phyloP scores from a whole-genome alignment of 345 rosid genomes.

The Eucalyptus viminalis region DNA sequence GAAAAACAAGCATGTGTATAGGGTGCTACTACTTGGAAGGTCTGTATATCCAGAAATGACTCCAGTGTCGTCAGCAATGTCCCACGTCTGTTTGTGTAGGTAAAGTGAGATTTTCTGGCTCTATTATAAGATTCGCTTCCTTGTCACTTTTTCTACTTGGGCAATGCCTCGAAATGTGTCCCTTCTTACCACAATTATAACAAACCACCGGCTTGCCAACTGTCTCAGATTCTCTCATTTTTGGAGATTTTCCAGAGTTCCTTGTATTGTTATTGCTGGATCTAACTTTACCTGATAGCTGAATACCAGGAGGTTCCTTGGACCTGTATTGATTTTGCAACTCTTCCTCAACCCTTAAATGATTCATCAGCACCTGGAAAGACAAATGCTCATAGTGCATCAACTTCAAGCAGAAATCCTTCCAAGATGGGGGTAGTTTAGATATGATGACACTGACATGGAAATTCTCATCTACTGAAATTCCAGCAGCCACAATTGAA shows the following conservation, averaged over 20 bases:
- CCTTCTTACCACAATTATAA: conserved; percentile 49
- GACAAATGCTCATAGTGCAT: conserved; percentile 45
- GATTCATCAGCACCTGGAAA: conserved; percentile 46
- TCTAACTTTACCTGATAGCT: conserved; percentile 9
- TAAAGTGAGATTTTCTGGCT: not conserved
- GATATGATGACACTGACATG: conserved; percentile 59
- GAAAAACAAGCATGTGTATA: not conserved
- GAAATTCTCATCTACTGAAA: conserved; percentile 54
- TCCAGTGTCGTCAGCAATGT: not conserved
- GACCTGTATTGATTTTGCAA: conserved; percentile 6
- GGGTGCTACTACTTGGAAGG: not conserved
- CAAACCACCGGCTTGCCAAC: conserved; percentile 18
- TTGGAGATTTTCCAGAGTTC: conserved; percentile 17
- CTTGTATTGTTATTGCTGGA: conserved; percentile 19
- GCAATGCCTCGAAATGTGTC: conserved; percentile 50
- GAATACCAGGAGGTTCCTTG: conserved; percentile 5
- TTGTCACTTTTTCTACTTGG: conserved; percentile 15
- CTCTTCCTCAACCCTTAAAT: conserved; percentile 43
- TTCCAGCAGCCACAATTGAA: conserved; percentile 49
- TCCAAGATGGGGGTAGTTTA: conserved; percentile 84
- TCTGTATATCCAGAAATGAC: not conserved
- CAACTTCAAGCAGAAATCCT: conserved; percentile 43
- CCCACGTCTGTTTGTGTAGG: not conserved
- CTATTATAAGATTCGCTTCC: not conserved
- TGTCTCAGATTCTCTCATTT: conserved; percentile 22